Conservation (phyloP, 2,329 filamentous ascomycete species). For the Knufia petricola region DNA sequence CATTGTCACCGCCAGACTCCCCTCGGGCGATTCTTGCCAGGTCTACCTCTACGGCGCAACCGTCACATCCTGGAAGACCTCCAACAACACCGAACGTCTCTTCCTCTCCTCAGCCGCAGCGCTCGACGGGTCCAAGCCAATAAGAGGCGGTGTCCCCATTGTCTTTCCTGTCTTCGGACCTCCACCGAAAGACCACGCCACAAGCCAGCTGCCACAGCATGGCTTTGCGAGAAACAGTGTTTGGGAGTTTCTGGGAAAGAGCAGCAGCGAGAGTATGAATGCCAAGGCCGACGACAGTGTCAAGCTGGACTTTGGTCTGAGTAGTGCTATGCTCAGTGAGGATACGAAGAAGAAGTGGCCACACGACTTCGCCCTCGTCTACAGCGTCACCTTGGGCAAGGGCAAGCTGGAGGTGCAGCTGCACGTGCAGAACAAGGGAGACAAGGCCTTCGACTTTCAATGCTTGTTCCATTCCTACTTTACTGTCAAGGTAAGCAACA, state of each 20-base stretch:
- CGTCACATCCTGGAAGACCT: slow-evolving; percentile 85
- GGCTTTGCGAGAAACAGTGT: slow-evolving; percentile 82
- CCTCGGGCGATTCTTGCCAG: slow-evolving; percentile 76
- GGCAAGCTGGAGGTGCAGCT: slow-evolving; percentile 70
- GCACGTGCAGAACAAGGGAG: slow-evolving; percentile 80
- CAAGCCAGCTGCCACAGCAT: slow-evolving; percentile 75
- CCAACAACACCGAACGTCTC: slow-evolving; percentile 67
- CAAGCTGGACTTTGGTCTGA: slow-evolving; percentile 93
- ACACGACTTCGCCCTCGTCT: slow-evolving; percentile 79
- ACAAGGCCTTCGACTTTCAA: slow-evolving; percentile 79
- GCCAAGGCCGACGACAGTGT: slow-evolving; percentile 54
- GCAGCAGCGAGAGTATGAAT: slow-evolving; percentile 44
- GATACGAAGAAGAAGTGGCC: slow-evolving; percentile 67
- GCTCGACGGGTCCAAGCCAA: slow-evolving; percentile 79
- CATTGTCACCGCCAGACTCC: slow-evolving; percentile 68
- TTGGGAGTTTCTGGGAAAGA: slow-evolving; percentile 93
- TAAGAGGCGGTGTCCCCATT: slow-evolving; percentile 50
- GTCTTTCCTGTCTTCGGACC: slow-evolving; percentile 60
- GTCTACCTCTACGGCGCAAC: slow-evolving; percentile 88
- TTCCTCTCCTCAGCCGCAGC: slow-evolving; percentile 73
- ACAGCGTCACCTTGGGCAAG: slow-evolving; percentile 76
- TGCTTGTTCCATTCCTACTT: slow-evolving; percentile 88
- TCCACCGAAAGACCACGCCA: slow-evolving; percentile 65
- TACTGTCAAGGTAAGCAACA: slow-evolving; percentile 56
- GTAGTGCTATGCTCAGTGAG: slow-evolving; percentile 59